A percentile compares a stretch with the other conserved stretches of the same genome.
phyloP scores from a whole-genome alignment of 2,329 filamentous ascomycete genomes.

The Phoma herbarum region DNA sequence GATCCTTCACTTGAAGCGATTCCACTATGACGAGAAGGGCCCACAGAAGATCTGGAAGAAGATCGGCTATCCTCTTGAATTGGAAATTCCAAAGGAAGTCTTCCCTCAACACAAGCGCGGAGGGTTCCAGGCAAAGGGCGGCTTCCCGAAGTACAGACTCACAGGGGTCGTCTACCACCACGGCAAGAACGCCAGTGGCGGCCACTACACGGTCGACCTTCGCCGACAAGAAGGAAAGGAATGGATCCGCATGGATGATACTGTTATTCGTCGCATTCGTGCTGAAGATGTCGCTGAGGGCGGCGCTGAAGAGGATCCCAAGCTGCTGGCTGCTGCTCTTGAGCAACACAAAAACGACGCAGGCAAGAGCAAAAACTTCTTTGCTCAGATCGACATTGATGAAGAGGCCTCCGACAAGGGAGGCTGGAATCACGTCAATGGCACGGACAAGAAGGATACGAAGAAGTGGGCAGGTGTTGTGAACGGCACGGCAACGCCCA shows the following conservation, averaged over 20 bases:
- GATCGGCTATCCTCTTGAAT: conserved; percentile 90
- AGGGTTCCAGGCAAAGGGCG: conserved; percentile 69
- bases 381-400: conserved; percentile 67
- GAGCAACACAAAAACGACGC: conserved; percentile 71
- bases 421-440: conserved; percentile 88
- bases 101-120: conserved; percentile 80
- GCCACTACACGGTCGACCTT: conserved; percentile 98
- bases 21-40: conserved; percentile 90
- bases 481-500: conserved; percentile 69
- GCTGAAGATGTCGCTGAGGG: conserved; percentile 89
- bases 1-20: conserved; percentile 94
- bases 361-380: conserved; percentile 72
- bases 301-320: conserved; percentile 80
- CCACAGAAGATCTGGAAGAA: conserved; percentile 99
- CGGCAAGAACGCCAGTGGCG: conserved; percentile 93
- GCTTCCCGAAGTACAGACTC: conserved; percentile 82
- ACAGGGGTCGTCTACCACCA: conserved; percentile 96
- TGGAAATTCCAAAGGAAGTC: conserved; percentile 91
- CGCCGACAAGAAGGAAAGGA: conserved; percentile 92
- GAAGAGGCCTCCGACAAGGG: conserved; percentile 72
- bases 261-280: conserved; percentile 82
- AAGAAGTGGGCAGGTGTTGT: conserved; percentile 72
- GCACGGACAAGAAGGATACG: conserved; percentile 62
- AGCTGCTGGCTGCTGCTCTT: conserved; percentile 70
- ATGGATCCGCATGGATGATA: conserved; percentile 97